These are phyloP conservation scores for Spinacia oleracea DNA, from an alignment of 179 eudicot genomes.

Conservation along the genomic window DNA sequence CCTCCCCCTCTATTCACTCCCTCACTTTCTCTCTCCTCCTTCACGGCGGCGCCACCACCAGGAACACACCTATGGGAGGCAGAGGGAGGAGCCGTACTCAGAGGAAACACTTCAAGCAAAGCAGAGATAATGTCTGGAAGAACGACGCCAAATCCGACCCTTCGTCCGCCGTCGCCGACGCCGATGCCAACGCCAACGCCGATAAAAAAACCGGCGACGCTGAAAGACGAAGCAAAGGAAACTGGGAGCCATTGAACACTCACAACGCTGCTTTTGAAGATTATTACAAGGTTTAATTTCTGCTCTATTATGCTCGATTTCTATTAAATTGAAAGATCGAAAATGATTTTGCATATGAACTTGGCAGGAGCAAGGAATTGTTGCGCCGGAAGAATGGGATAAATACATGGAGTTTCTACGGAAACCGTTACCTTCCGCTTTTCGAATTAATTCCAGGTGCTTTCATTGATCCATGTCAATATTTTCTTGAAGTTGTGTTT, in stretches of 20 bases:
- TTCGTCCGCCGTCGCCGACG: slow-evolving; percentile 32
- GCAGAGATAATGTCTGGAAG: slow-evolving; percentile 91
- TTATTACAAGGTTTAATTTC: slow-evolving; percentile 61
- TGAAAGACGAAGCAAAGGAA: slow-evolving; percentile 10
- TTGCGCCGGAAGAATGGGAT: slow-evolving; percentile 80
- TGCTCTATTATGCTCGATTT: not conserved
- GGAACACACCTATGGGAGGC: slow-evolving; percentile 55
- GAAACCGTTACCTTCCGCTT: slow-evolving; percentile 86
- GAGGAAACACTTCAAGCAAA: slow-evolving; percentile 81
- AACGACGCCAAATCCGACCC: slow-evolving; percentile 46
- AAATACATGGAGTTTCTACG: slow-evolving; percentile 55
- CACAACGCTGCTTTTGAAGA: slow-evolving; percentile 76
- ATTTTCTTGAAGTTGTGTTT: not conserved
- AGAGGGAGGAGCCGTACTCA: slow-evolving; percentile 89
- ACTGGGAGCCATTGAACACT: slow-evolving; percentile 78
- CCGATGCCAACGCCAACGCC: slow-evolving; percentile 19
- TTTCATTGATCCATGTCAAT: not conserved
- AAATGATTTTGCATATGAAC: not conserved
- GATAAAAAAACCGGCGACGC: slow-evolving; percentile 20
- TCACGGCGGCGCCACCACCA: slow-evolving; percentile 16
- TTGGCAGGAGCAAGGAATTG: slow-evolving; percentile 81
- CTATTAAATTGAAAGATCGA: not conserved
- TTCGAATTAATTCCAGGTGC: slow-evolving; percentile 90
- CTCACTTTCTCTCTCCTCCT: slow-evolving; percentile 15
- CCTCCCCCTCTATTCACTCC: not conserved